Evolutionary conservation across 257 asterid species (phyloP), one percentile per base, ranked within the genome.

Genomic region (Ajuga chamaepitys): DNA sequence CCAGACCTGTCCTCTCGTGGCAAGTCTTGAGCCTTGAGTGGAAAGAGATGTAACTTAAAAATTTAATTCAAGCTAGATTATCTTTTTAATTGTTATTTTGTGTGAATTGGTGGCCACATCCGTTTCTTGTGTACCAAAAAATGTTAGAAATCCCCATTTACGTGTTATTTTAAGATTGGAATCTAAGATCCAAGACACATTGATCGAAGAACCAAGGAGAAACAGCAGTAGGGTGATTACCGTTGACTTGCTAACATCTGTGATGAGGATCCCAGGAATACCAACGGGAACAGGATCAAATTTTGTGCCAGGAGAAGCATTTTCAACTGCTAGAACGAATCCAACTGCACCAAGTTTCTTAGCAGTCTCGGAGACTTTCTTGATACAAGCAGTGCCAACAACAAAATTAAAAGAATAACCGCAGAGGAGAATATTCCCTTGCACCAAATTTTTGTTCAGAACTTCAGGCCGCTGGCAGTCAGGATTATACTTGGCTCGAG

Each of bases 401-500:
- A 88, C 91, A 68, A 94, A 94, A 74, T 94, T 94, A 78, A 88
- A 94, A 45, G 99, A 88, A 75, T 90, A 90, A 58, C 99, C 99
- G 70, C 99, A 94, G 28, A 94, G 96, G 80, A 94, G 90, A 74
- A 94, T 91, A 68, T 86, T 94, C 41, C 97, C 99, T 73, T 81
- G 80, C 71, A 94, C 97, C 80, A 90, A 78, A 46, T 83, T 81
- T 68, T 85, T 94, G 75, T 94, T 94, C 54, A 94, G 61, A 75
- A 90, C 84, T 79, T 90, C 97, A 10, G 99, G 97, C 77, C 80
- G 75, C 68, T 94, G 99, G 88, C 99, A 94, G 72, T 94, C 99
- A 28, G 96, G 93, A 57, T 83, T 85, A 57, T 75, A 79, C 78
- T 75, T 88, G 55, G 74, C 30, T 59, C 48, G 85, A 4, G 99